Percentiles rank a stretch among this genome's conserved stretches.
Evolutionary conservation across 23 red algal genomes (phyloP).

Genomic region (Rhodosorus marinus): DNA sequence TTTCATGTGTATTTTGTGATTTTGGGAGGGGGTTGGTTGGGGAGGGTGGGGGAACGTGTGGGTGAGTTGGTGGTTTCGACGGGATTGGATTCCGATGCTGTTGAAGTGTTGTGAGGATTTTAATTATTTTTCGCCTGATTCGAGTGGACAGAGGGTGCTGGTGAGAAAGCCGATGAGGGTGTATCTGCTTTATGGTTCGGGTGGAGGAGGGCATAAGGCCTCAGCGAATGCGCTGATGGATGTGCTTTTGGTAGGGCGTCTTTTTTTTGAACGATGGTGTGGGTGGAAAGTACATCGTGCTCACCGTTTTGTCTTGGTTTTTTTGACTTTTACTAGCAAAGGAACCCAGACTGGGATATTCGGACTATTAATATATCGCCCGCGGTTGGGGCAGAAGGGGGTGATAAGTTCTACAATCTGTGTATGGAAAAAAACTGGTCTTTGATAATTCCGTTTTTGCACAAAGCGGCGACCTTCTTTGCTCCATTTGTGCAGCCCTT

Average conservation of each 20-base stretch:
- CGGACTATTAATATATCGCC: slow-evolving; percentile 14
- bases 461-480: slow-evolving; percentile 14
- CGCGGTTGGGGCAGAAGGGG: slow-evolving; percentile 16
- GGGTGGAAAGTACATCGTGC: too few relatives aligned
- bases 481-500: slow-evolving; percentile 1
- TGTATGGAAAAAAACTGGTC: slow-evolving; percentile 22
- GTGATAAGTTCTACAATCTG: slow-evolving; percentile 48
- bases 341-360: slow-evolving; percentile 6
- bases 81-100: neutral
- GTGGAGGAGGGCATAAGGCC: slow-evolving; percentile 67
- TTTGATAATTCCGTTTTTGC: slow-evolving; percentile 22
- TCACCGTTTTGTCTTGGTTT: too few relatives aligned
- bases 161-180: neutral
- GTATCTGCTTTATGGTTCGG: slow-evolving; percentile 39
- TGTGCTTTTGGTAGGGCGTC: slow-evolving; percentile 4
- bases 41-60: neutral
- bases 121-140: too few relatives aligned
- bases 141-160: neutral
- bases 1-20: too few relatives aligned
- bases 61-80: neutral
- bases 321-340: too few relatives aligned
- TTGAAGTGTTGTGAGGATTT: neutral
- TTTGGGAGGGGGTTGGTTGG: neutral
- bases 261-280: neutral
- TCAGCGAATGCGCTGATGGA: slow-evolving; percentile 19